Base-by-base conservation (phyloP, 257 asterid genomes). In the Salvia miltiorrhiza region DNA sequence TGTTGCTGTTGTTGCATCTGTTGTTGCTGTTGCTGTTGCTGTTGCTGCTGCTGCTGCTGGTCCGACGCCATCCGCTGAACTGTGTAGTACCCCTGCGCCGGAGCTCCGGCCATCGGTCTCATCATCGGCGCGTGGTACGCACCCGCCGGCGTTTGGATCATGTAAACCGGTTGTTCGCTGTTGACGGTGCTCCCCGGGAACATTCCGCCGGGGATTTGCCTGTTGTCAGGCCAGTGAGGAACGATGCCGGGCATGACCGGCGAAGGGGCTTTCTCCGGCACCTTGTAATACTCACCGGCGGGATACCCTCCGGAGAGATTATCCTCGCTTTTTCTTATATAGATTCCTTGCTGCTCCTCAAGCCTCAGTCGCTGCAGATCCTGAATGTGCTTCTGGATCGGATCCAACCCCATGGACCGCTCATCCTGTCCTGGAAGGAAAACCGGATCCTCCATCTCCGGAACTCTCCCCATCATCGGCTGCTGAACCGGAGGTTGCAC, bases 301-400 rank as follows among this genome's bases (percentile, higher is more conserved):
- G 79, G 32, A 62, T 47, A 81, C 1, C 80, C 88, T 21, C 84
- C 83, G 47, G 77, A 2, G 52, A 83, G 64, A 67, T 76, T 85
- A 16, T 88, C 96, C 14, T 90, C 97, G 54, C 81, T 84, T 71
- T 80, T 84, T 76, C 90, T 73, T 20, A 78, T 65, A 35, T 88
- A 84, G 66, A 75, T 9, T 19, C 78, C 84, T 40, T 90, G 93
- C 39, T 92, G 93, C 73, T 90, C 96, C 79, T 87, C 97, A 1
- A 93, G 72, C 68, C 88, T 80, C 66, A 93, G 81, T 80, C 94
- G 85, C 85, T 90, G 93, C 52, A 93, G 84, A 83, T 93, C 97
- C 75, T 85, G 95, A 62, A 93, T 93, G 76, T 93, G 98, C 73
- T 93, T 90, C 84, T 90, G 97, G 82, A 93, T 93, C 83, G 97